phyloP scores from a whole-genome alignment of 768 basidiomycete genomes.

The Suillus discolor region DNA sequence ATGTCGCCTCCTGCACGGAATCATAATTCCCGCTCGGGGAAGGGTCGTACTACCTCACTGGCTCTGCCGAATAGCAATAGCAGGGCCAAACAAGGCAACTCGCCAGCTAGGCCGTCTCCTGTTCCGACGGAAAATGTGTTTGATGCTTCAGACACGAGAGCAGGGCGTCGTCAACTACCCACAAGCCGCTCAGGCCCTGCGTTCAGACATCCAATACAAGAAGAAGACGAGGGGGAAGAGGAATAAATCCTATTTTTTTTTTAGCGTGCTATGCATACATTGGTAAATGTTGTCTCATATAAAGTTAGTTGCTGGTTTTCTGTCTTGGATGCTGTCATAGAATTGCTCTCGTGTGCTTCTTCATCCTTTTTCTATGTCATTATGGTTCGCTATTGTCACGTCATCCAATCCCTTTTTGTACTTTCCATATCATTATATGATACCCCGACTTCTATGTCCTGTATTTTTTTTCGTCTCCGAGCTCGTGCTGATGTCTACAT shows the following conservation, averaged over 20 bases:
- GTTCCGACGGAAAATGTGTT: slow-evolving; percentile 53
- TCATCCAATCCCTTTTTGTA: slow-evolving; percentile 13
- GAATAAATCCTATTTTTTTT: slow-evolving; percentile 36
- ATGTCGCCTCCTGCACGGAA: slow-evolving; percentile 53
- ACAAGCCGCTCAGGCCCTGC: slow-evolving; percentile 68
- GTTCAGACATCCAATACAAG: slow-evolving; percentile 73
- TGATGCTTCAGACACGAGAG: slow-evolving; percentile 51
- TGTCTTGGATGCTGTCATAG: slow-evolving; percentile 18
- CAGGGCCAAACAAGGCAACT: slow-evolving; percentile 55
- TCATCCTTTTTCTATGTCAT: slow-evolving; percentile 10
- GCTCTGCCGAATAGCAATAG: slow-evolving; percentile 27
- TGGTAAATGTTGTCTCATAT: slow-evolving; percentile 9
- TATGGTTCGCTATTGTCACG: slow-evolving; percentile 18
- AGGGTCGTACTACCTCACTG: slow-evolving; percentile 28
- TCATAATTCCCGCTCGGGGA: slow-evolving; percentile 41
- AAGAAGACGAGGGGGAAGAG: slow-evolving; percentile 87
- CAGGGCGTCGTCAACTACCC: slow-evolving; percentile 71
- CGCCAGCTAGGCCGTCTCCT: slow-evolving; percentile 62
- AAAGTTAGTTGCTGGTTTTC: slow-evolving; percentile 9
- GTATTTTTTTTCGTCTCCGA: slow-evolving; percentile 1
- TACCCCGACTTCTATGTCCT: slow-evolving; percentile 25
- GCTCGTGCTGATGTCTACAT: background rate
- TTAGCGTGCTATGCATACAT: background rate
- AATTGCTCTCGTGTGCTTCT: slow-evolving; percentile 11
- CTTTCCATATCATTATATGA: slow-evolving; percentile 23